Conservation (phyloP, 2,329 filamentous ascomycete genomes). For the Xylaria sp. region DNA sequence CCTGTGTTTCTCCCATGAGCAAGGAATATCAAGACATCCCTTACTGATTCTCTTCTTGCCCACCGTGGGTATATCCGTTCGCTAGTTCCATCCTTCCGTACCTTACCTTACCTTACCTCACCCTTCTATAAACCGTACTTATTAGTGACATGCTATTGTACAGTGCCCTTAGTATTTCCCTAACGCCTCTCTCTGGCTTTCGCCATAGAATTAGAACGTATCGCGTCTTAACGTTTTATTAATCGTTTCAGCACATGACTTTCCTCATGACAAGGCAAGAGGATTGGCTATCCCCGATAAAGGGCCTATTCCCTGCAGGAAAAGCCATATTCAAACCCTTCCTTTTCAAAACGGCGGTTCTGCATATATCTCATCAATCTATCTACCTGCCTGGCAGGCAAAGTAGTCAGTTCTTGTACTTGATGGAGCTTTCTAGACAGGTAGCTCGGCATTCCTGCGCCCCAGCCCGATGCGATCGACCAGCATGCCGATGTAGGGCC, state of each 20-base stretch:
- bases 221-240: constrained; percentile 16
- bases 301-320: no score
- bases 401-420: no score
- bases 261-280: not conserved
- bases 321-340: no score
- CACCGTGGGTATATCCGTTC: constrained; percentile 25
- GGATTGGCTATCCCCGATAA: constrained; percentile 3
- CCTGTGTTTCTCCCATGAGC: constrained; percentile 21
- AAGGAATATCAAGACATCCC: constrained; percentile 12
- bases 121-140: constrained; percentile 12
- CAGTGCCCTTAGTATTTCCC: constrained; percentile 4
- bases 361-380: not conserved
- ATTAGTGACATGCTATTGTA: constrained; percentile 21
- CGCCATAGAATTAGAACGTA: constrained; percentile 24
- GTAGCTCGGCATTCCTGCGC: constrained; percentile 76
- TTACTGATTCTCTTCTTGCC: constrained; percentile 18
- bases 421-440: constrained; percentile 74
- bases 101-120: no score
- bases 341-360: not conserved
- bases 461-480: constrained; percentile 73
- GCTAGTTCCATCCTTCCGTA: constrained; percentile 11
- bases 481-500: constrained; percentile 78
- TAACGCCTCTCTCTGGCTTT: constrained; percentile 15
- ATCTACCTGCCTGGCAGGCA: no score
- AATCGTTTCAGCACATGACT: constrained; percentile 9